These are phyloP conservation scores for Fomitiporia mediterranea DNA, from an alignment of 1,284 basidiomycete species.

Conservation along the genomic window DNA sequence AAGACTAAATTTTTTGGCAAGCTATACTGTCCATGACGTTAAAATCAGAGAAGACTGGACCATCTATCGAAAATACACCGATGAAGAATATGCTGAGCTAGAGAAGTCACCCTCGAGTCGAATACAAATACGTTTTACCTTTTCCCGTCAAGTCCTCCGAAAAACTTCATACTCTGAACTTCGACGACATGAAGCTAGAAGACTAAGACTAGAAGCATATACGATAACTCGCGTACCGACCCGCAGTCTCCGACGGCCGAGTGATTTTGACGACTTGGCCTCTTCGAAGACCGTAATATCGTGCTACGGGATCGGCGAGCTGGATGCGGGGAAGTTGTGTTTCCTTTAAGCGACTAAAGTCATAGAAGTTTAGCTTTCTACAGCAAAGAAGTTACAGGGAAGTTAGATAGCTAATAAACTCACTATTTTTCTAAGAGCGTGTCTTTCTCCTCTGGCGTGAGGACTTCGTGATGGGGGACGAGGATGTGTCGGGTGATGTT, in stretches of 20 bases:
- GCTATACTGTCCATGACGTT: neutral
- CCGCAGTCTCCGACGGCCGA: conserved; percentile 93
- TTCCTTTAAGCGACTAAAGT: conserved; percentile 86
- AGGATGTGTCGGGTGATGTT: conserved; percentile 97
- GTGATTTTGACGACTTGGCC: conserved; percentile 99
- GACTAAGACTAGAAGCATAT: conserved; percentile 69
- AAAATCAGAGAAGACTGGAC: no score
- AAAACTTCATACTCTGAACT: no score
- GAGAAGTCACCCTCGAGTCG: no score
- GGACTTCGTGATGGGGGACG: conserved; percentile 91
- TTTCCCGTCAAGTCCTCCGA: no score
- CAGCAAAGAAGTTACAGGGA: neutral
- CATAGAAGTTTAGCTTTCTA: conserved; percentile 10
- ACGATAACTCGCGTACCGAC: conserved; percentile 90
- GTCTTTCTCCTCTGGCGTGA: conserved; percentile 85
- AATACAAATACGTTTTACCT: neutral
- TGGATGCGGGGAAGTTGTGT: conserved; percentile 98
- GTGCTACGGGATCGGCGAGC: conserved; percentile 91
- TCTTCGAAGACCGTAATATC: conserved; percentile 93
- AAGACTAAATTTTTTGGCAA: neutral
- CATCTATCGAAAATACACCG: no score
- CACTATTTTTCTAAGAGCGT: conserved; percentile 89
- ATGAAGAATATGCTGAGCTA: no score
- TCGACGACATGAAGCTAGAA: no score
- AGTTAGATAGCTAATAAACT: conserved; percentile 33